phyloP scores from a whole-genome alignment of 768 basidiomycete species.

The Lentinula sp. region DNA sequence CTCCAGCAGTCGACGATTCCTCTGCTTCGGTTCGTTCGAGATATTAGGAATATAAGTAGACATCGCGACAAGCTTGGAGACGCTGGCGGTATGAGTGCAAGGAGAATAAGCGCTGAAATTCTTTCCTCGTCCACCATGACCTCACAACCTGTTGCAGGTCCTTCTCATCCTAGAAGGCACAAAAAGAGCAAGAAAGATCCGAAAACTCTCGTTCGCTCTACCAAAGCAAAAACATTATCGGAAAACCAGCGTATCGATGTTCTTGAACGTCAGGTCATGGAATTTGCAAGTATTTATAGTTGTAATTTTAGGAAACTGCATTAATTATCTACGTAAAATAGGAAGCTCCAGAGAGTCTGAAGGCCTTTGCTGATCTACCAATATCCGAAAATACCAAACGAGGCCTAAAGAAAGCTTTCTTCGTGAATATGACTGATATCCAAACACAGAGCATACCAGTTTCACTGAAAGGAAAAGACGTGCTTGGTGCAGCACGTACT shows the following conservation, averaged over 20 bases:
- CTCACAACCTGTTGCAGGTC: conserved; percentile 1
- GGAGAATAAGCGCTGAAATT: neutral
- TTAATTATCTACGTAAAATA: conserved; percentile 21
- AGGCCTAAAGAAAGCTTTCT: conserved; percentile 87
- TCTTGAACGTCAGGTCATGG: conserved; percentile 13
- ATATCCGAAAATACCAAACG: conserved; percentile 67
- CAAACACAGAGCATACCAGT: conserved; percentile 89
- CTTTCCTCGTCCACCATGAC: neutral
- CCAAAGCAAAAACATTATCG: conserved; percentile 22
- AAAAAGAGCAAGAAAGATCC: conserved; percentile 4
- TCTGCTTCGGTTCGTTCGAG: neutral
- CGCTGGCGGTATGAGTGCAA: neutral
- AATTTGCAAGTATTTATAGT: conserved; percentile 14
- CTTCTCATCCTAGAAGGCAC: neutral
- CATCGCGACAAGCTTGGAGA: neutral
- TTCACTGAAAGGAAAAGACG: conserved; percentile 90
- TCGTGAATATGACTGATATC: conserved; percentile 85
- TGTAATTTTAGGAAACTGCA: neutral
- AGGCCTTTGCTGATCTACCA: conserved; percentile 67
- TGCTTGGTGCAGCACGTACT: conserved; percentile 92
- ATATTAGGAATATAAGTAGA: neutral
- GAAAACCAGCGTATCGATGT: conserved; percentile 32
- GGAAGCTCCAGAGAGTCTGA: conserved; percentile 46
- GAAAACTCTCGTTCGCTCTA: neutral
- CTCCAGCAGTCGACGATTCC: neutral